Evolutionary conservation across 2,329 filamentous ascomycete species (phyloP).

Genomic region (Botrytis galanthina): DNA sequence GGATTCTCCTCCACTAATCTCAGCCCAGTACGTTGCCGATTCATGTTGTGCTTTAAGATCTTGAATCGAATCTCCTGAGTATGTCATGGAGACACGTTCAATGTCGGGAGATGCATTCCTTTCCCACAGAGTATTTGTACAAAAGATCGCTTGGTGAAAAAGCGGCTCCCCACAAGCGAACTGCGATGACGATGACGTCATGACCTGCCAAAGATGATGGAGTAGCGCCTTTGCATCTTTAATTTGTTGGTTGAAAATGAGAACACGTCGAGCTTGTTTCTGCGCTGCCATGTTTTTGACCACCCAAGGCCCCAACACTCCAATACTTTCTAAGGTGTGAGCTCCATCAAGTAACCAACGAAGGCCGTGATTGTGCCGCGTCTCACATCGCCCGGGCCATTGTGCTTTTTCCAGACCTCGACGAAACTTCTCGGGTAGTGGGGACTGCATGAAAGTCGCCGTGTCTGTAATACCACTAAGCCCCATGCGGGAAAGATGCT

Average conservation of each 20-base stretch:
- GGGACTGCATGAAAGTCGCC: background rate
- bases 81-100: background rate
- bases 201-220: background rate
- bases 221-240: background rate
- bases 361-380: background rate
- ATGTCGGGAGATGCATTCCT: background rate
- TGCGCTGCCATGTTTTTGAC: background rate
- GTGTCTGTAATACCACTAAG: background rate
- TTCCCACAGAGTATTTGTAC: slow-evolving; percentile 1
- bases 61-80: background rate
- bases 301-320: background rate
- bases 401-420: slow-evolving; percentile 1
- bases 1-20: background rate
- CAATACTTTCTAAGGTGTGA: background rate
- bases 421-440: background rate
- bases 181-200: background rate
- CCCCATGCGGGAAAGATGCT: background rate
- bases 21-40: background rate
- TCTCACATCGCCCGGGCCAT: slow-evolving; percentile 1
- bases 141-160: background rate
- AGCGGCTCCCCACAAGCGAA: background rate
- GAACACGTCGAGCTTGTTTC: background rate
- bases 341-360: background rate
- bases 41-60: background rate
- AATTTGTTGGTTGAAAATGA: background rate